Conservation (phyloP, 257 asterid genomes). For the Coffea eugenioides region DNA sequence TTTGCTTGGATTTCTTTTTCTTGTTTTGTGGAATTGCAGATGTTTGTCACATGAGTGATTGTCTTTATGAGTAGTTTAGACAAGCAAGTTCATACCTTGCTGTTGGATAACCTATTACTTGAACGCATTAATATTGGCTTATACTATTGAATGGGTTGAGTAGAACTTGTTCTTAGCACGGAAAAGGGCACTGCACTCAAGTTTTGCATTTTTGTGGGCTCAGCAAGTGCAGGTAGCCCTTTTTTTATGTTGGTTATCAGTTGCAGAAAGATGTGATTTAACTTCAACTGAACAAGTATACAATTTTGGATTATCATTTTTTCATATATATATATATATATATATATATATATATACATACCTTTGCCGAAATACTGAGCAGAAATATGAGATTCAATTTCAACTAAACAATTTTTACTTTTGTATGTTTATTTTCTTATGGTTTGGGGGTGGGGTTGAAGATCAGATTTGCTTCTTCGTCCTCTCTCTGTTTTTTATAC, state of each 20-base stretch:
- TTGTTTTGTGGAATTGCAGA: neutral
- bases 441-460: neutral
- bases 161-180: neutral
- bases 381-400: neutral
- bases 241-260: neutral
- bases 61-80: neutral
- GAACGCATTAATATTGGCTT: neutral
- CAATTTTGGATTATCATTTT: too few relatives aligned
- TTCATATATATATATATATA: too few relatives aligned
- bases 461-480: neutral
- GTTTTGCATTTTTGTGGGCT: neutral
- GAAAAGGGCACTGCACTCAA: neutral
- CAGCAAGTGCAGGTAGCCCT: neutral
- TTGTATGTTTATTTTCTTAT: neutral
- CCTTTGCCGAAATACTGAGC: neutral
- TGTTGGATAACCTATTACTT: neutral
- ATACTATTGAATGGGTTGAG: neutral
- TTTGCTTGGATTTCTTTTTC: neutral
- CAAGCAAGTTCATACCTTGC: neutral
- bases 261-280: neutral
- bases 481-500: neutral
- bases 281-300: neutral
- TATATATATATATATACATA: too few relatives aligned
- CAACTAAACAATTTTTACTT: neutral
- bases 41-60: neutral